Conservation (phyloP, 164 flowering plant species). For the Liriodendron chinense region DNA sequence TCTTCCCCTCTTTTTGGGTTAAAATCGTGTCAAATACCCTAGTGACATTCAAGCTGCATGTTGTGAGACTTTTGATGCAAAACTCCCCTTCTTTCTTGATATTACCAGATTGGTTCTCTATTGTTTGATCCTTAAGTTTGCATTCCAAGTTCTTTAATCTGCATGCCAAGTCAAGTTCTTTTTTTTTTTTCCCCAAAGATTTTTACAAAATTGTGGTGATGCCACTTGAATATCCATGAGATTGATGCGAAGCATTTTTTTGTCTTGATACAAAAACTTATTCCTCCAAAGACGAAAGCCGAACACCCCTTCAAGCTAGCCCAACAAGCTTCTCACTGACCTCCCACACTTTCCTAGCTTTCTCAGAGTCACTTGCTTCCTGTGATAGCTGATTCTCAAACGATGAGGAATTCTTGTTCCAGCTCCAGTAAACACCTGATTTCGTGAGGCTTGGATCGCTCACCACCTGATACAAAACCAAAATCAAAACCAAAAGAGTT, state of each 20-base stretch:
- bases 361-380: constrained; percentile 89
- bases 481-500: not conserved
- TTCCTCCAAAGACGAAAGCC: not conserved
- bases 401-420: constrained; percentile 89
- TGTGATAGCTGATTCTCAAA: constrained; percentile 92
- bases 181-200: too few species aligned
- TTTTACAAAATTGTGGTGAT: too few species aligned
- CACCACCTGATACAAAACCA: constrained; percentile 54
- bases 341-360: constrained; percentile 95
- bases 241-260: not conserved
- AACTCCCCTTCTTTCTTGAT: too few species aligned
- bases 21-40: too few species aligned
- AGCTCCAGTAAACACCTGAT: constrained; percentile 99
- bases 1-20: too few species aligned
- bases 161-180: too few species aligned
- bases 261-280: not conserved
- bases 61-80: too few species aligned
- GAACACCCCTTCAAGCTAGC: constrained; percentile 43
- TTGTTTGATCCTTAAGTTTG: too few species aligned
- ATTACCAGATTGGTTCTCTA: too few species aligned
- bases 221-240: too few species aligned
- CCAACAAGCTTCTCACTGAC: constrained; percentile 95
- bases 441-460: constrained; percentile 91
- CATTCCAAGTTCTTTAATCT: too few species aligned
- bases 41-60: too few species aligned